Conservation (phyloP, 768 basidiomycete genomes). For the Trametes meyenii region DNA sequence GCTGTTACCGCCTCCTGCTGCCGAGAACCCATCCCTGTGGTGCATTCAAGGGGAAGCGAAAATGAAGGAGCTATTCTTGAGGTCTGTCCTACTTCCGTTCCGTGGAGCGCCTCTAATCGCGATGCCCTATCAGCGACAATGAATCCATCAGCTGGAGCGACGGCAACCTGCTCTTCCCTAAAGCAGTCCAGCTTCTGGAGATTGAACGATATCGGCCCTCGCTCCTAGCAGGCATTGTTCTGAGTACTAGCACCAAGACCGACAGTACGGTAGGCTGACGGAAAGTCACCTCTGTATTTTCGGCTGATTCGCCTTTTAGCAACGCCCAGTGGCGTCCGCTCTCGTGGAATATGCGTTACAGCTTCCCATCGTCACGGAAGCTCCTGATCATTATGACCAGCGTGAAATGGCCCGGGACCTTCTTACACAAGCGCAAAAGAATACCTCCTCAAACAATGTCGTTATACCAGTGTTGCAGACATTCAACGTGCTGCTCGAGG, state of each 20-base stretch:
- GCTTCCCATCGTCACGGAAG: slow-evolving; percentile 46
- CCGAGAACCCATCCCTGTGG: slow-evolving; percentile 50
- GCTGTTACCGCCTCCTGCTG: slow-evolving; percentile 45
- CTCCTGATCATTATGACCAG: slow-evolving; percentile 47
- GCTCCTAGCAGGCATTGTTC: slow-evolving; percentile 70
- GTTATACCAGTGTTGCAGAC: slow-evolving; percentile 85
- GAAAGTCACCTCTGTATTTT: background rate
- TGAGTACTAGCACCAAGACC: slow-evolving; percentile 83
- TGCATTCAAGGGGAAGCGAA: slow-evolving; percentile 49
- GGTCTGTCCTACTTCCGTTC: slow-evolving; percentile 38
- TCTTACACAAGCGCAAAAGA: slow-evolving; percentile 51
- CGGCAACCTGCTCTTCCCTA: slow-evolving; percentile 74
- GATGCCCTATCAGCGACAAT: slow-evolving; percentile 33
- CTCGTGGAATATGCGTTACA: slow-evolving; percentile 58
- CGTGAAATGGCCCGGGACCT: slow-evolving; percentile 61
- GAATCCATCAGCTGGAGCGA: slow-evolving; percentile 64
- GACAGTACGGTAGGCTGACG: slow-evolving; percentile 72
- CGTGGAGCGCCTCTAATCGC: background rate
- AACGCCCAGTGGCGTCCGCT: slow-evolving; percentile 65
- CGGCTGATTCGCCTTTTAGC: slow-evolving; percentile 46
- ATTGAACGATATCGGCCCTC: slow-evolving; percentile 61
- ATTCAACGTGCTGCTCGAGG: slow-evolving; percentile 72
- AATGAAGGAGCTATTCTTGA: slow-evolving; percentile 55
- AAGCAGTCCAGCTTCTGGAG: slow-evolving; percentile 64
- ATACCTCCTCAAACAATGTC: slow-evolving; percentile 64